Evolutionary conservation across 2,329 filamentous ascomycete species (phyloP).

Genomic region (Penicillium sp.): DNA sequence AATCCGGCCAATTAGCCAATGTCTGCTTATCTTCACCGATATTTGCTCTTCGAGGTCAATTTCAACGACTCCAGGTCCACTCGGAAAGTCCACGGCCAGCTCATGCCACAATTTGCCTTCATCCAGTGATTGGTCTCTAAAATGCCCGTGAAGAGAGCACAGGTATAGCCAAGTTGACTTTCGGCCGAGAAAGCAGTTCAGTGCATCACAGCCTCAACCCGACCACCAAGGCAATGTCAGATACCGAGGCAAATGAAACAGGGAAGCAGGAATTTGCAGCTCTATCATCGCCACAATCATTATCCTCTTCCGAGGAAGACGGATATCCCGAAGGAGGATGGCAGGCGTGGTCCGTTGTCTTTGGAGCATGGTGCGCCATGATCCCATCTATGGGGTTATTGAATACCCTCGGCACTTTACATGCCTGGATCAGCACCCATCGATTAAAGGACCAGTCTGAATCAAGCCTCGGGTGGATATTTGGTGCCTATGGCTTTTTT

Average conservation of each 20-base stretch:
- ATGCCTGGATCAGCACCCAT: slow-evolving; percentile 32
- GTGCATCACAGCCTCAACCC: neutral
- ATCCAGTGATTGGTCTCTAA: neutral
- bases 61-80: too few relatives aligned
- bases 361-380: slow-evolving; percentile 38
- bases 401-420: slow-evolving; percentile 33
- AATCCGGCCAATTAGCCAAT: neutral
- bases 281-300: neutral
- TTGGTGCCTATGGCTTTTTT: slow-evolving; percentile 33
- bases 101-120: neutral
- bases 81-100: neutral
- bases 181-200: neutral
- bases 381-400: slow-evolving; percentile 35
- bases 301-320: neutral
- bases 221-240: neutral
- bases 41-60: neutral
- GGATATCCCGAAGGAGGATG: slow-evolving; percentile 37
- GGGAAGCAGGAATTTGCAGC: neutral
- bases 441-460: slow-evolving; percentile 30
- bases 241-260: neutral
- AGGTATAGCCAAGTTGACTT: neutral
- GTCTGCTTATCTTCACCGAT: neutral
- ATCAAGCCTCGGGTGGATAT: slow-evolving; percentile 37
- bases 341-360: slow-evolving; percentile 38
- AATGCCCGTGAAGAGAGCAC: neutral